Conservation (phyloP, 2,329 filamentous ascomycete species). For the Aspergillus fischeri region DNA sequence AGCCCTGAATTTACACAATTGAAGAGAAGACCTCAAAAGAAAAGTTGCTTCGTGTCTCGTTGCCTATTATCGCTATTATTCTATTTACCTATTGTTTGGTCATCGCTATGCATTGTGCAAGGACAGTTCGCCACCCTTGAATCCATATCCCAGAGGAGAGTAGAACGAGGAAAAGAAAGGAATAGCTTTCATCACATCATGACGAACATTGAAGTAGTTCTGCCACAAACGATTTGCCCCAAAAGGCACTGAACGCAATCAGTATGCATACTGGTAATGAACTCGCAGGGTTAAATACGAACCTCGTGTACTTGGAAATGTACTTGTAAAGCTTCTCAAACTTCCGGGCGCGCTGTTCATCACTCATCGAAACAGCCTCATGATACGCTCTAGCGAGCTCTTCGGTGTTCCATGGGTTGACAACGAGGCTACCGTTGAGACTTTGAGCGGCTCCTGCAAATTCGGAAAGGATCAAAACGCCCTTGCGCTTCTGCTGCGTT, state of each 20-base stretch:
- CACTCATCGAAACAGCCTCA: constrained; percentile 93
- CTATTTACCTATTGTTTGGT: not conserved
- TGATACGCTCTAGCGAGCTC: constrained; percentile 90
- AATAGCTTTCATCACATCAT: not conserved
- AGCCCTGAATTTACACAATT: not conserved
- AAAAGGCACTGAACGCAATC: constrained; percentile 55
- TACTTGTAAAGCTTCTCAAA: constrained; percentile 92
- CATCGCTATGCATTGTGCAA: not conserved
- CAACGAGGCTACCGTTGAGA: constrained; percentile 85
- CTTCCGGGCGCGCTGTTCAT: constrained; percentile 80
- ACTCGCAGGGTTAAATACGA: constrained; percentile 14
- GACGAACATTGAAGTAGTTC: not conserved
- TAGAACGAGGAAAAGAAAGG: not conserved
- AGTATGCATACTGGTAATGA: constrained; percentile 4
- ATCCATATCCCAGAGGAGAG: not conserved
- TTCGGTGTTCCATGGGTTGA: constrained; percentile 98
- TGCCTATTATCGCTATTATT: not conserved
- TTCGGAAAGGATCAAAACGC: constrained; percentile 91
- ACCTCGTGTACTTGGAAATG: constrained; percentile 93
- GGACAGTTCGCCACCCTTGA: not conserved
- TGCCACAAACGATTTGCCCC: not conserved
- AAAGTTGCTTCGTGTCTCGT: constrained; percentile 8
- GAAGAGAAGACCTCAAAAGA: not conserved
- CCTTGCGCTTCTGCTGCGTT: constrained; percentile 83
- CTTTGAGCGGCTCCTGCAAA: constrained; percentile 95